A percentile compares a stretch with the other conserved stretches of the same genome.
Conservation (phyloP, 257 asterid species). For the Euphrasia confusa region DNA sequence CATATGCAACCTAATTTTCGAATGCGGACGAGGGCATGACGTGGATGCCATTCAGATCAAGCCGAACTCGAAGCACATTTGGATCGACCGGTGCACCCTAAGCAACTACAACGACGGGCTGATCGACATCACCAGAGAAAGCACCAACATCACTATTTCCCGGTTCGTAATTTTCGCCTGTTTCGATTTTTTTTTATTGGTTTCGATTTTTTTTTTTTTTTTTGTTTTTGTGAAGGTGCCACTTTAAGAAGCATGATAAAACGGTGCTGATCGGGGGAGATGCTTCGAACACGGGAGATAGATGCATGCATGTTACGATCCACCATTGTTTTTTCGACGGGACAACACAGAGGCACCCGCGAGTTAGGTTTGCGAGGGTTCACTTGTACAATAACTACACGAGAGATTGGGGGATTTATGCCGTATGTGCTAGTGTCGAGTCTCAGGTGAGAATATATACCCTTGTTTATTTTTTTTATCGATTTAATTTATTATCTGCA, state of each 20-base stretch:
- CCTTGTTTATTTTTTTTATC: background rate
- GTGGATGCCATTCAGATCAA: slow-evolving; percentile 82
- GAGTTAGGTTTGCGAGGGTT: slow-evolving; percentile 81
- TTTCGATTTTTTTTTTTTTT: background rate
- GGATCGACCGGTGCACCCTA: slow-evolving; percentile 93
- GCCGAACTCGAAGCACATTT: slow-evolving; percentile 68
- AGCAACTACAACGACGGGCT: slow-evolving; percentile 69
- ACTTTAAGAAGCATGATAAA: slow-evolving; percentile 71
- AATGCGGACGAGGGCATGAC: slow-evolving; percentile 74
- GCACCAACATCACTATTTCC: slow-evolving; percentile 83
- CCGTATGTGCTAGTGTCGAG: slow-evolving; percentile 93
- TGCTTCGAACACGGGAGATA: slow-evolving; percentile 54
- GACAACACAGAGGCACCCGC: slow-evolving; percentile 90
- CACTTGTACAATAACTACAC: slow-evolving; percentile 85
- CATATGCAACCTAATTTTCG: slow-evolving; percentile 63
- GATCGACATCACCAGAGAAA: slow-evolving; percentile 65
- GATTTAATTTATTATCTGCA: background rate
- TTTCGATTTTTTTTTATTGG: no score
- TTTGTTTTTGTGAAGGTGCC: slow-evolving; percentile 45
- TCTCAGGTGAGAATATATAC: slow-evolving; percentile 66
- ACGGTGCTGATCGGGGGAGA: slow-evolving; percentile 80
- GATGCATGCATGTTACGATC: slow-evolving; percentile 75
- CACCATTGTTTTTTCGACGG: slow-evolving; percentile 96
- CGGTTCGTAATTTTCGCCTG: slow-evolving; percentile 32
- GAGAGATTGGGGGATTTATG: slow-evolving; percentile 75